phyloP scores from a whole-genome alignment of 2,329 filamentous ascomycete species.

The Ceratocystis colombiana region DNA sequence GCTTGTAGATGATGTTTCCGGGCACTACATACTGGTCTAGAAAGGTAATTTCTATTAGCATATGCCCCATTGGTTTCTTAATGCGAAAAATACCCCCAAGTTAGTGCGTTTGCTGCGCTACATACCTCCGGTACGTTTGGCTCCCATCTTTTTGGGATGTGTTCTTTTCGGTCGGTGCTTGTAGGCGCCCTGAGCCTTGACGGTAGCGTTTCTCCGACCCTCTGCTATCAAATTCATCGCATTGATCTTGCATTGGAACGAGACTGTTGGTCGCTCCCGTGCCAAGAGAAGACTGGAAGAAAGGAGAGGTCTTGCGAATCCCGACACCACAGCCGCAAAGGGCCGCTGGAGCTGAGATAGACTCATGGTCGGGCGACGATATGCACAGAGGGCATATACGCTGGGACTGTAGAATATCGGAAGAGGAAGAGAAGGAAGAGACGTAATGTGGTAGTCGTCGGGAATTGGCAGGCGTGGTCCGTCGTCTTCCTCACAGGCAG shows the following conservation, averaged over 20 bases:
- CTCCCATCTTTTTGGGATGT: conserved; percentile 73
- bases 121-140: conserved; percentile 81
- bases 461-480: neutral
- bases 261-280: conserved; percentile 27
- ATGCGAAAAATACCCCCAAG: too few species aligned
- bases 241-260: conserved; percentile 25
- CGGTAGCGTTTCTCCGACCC: conserved; percentile 45
- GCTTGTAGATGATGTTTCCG: conserved; percentile 96
- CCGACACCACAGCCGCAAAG: conserved; percentile 35
- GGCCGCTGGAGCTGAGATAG: conserved; percentile 39
- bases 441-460: neutral
- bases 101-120: neutral
- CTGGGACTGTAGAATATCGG: neutral
- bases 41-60: neutral
- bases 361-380: conserved; percentile 14
- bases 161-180: conserved; percentile 53
- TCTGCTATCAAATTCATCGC: conserved; percentile 29
- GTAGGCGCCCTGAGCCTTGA: conserved; percentile 57
- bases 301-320: conserved; percentile 28
- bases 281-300: conserved; percentile 22
- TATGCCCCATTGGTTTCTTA: neutral
- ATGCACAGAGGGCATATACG: neutral
- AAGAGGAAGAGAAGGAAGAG: neutral
- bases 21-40: conserved; percentile 84
- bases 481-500: neutral